phyloP scores from a whole-genome alignment of 2,329 filamentous ascomycete genomes.

The Rosellinia necatrix region DNA sequence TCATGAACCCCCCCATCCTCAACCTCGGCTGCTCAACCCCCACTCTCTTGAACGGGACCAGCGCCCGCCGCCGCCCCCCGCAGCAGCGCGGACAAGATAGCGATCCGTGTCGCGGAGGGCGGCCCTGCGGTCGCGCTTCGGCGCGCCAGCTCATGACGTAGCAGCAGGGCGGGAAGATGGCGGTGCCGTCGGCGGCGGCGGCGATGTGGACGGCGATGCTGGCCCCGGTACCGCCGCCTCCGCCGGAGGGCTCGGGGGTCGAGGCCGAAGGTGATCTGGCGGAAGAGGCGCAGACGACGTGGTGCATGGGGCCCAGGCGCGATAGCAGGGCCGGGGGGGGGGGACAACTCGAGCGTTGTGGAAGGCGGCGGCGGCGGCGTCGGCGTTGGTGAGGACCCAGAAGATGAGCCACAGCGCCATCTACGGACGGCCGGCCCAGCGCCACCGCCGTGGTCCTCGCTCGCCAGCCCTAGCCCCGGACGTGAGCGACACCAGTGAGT shows the following conservation, averaged over 20 bases:
- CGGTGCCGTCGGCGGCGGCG: constrained; percentile 58
- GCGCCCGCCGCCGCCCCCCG: constrained; percentile 33
- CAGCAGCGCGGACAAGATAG: constrained; percentile 36
- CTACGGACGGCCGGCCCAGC: constrained; percentile 66
- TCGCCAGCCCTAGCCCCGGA: constrained; percentile 67
- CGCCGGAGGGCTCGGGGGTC: too few species aligned
- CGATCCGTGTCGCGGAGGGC: constrained; percentile 35
- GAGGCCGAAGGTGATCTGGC: constrained; percentile 66
- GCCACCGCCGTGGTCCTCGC: constrained; percentile 69
- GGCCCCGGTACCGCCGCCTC: constrained; percentile 61
- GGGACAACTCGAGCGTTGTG: constrained; percentile 63
- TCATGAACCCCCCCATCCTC: constrained; percentile 42
- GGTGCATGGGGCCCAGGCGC: constrained; percentile 67
- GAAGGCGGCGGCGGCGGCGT: too few species aligned
- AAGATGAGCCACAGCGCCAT: constrained; percentile 66
- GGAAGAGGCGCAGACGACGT: constrained; percentile 63
- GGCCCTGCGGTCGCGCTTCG: constrained; percentile 36
- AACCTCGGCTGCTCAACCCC: constrained; percentile 37
- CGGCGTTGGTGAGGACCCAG: constrained; percentile 68
- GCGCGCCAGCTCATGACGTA: constrained; percentile 50
- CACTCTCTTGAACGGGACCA: constrained; percentile 38
- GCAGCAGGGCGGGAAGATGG: constrained; percentile 56
- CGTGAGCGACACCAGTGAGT: constrained; percentile 66
- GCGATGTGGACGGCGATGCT: constrained; percentile 65
- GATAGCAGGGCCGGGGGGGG: too few species aligned